Evolutionary conservation across 805 yeast genomes (phyloP).

Genomic region (Cyberlindnera mrakii): DNA sequence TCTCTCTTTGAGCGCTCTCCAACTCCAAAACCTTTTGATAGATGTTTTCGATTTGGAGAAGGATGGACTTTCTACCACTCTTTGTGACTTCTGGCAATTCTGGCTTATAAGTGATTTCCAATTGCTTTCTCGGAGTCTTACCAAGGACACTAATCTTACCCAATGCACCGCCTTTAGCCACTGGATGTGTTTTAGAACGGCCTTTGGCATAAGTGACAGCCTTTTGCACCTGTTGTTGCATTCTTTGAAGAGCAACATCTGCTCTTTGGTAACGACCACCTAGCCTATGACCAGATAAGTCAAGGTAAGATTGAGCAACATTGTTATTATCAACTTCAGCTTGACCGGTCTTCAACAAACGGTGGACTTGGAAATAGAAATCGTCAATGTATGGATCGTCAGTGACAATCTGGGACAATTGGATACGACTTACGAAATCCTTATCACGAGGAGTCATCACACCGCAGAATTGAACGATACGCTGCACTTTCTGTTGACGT

Average conservation of each 20-base stretch:
- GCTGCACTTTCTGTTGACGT: slow-evolving; percentile 69
- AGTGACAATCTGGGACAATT: slow-evolving; percentile 90
- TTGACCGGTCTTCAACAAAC: slow-evolving; percentile 55
- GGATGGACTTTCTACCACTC: slow-evolving; percentile 41
- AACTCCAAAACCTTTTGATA: slow-evolving; percentile 71
- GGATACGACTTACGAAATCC: slow-evolving; percentile 91
- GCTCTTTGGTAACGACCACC: slow-evolving; percentile 83
- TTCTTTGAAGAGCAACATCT: slow-evolving; percentile 87
- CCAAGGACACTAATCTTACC: slow-evolving; percentile 80
- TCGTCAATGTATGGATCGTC: slow-evolving; percentile 97
- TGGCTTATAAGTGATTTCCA: slow-evolving; percentile 56
- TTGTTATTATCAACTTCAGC: slow-evolving; percentile 53
- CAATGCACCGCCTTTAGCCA: slow-evolving; percentile 76
- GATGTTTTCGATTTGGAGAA: slow-evolving; percentile 71
- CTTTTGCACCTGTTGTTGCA: slow-evolving; percentile 96
- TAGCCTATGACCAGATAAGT: slow-evolving; percentile 84
- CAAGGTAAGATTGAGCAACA: slow-evolving; percentile 89
- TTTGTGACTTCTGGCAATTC: slow-evolving; percentile 26
- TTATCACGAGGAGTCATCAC: slow-evolving; percentile 97
- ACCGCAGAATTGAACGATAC: slow-evolving; percentile 79
- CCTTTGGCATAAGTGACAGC: slow-evolving; percentile 95
- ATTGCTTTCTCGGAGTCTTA: slow-evolving; percentile 82
- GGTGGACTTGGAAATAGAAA: slow-evolving; percentile 89
- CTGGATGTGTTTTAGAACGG: slow-evolving; percentile 52
- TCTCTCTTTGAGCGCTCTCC: slow-evolving; percentile 69